Evolutionary conservation across 2,329 filamentous ascomycete genomes (phyloP).

Genomic region (Orbilia ellipsospora): DNA sequence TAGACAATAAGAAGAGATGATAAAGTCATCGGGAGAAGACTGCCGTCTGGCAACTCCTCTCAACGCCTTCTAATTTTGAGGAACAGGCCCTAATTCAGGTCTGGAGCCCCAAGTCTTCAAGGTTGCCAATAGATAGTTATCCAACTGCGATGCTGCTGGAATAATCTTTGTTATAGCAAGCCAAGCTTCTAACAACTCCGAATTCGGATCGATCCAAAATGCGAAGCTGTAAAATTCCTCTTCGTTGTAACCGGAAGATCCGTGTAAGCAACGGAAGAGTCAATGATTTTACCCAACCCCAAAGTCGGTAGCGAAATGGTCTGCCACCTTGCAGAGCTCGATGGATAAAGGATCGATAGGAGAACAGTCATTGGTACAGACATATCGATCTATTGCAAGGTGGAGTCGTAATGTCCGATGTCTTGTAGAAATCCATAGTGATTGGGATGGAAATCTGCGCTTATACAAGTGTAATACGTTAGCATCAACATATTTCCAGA

Average conservation of each 20-base stretch:
- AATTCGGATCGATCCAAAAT: background rate
- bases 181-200: too few species aligned
- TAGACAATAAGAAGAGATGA: slow-evolving; percentile 3
- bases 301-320: slow-evolving; percentile 22
- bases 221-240: background rate
- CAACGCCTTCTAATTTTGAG: background rate
- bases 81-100: background rate
- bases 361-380: background rate
- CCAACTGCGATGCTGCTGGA: background rate
- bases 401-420: slow-evolving; percentile 17
- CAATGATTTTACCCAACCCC: slow-evolving; percentile 21
- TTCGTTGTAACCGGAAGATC: background rate
- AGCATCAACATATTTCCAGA: background rate
- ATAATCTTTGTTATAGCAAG: too few species aligned
- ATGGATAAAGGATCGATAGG: background rate
- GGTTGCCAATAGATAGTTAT: background rate
- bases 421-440: background rate
- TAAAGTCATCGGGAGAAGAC: slow-evolving; percentile 13
- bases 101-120: background rate
- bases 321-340: background rate
- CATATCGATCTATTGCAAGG: background rate
- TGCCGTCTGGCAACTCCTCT: slow-evolving; percentile 1
- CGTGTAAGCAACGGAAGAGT: background rate
- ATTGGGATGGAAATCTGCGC: background rate
- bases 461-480: background rate